Base-by-base conservation (phyloP, 2,329 filamentous ascomycete species). In the Talaromyces pinophilus region DNA sequence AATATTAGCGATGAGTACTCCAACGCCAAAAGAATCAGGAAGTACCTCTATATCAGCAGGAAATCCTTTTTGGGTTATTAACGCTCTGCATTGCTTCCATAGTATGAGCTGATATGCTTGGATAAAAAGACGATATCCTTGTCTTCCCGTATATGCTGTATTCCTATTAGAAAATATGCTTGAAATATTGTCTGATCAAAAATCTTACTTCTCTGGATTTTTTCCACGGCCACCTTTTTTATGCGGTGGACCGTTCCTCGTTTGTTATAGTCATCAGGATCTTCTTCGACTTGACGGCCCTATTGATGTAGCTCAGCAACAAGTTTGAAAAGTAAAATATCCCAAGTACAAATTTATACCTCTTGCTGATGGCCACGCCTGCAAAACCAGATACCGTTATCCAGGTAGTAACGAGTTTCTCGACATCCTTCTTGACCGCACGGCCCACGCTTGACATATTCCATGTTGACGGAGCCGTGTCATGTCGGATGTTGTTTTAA, bases 91-190 rank as follows among this genome's bases (percentile, higher is more conserved):
- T 80, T 98, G 94, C 74, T 90, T 92, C 75, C 93, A 88, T 33
- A 99, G 81, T 59, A 98, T 85, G 38, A 97, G 82, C 78, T 98
- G 94, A 67, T 96, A 86, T 69, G 88, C 90, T 75, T 96, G 90
- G 42, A 98, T 82, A 75, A 92, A 97, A 28, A 97, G 85, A 69
- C 90, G 87, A 69, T 88, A 87, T 15, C 90, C 94, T 63, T 87
- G 84, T 57, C 86, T 82, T 50, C 93, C 93, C 5, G 76, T 81
- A 71, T 83, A 82, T 66, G 78, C 84, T 84, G 64, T 62, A 50
- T 55, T 11, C 82, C 81, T 59, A 17, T 64, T 40, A 54, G 1
- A 22, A 46, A 44, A 50, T 62, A 17, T 38, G 17, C 40, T 35
- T 5, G 3, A n/a, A 59, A 22, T 33, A 8, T 42, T 13, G 54